Percentiles rank a stretch among this genome's conserved stretches.
These are phyloP conservation scores for Fallopia convolvulus DNA, from an alignment of 148 eudicot species.

Conservation along the genomic window DNA sequence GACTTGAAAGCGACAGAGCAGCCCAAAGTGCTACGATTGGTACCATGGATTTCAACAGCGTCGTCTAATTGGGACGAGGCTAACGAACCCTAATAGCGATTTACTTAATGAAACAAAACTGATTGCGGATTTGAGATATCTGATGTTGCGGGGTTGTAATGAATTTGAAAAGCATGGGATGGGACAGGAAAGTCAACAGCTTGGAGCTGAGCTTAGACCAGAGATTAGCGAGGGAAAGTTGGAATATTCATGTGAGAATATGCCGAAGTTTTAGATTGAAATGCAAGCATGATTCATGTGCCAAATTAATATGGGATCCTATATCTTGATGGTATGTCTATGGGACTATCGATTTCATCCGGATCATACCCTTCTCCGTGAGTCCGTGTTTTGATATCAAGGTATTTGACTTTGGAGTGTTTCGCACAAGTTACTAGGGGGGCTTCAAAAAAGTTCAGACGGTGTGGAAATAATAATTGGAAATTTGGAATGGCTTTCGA, in stretches of 20 bases:
- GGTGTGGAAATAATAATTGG: too few species aligned
- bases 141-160: neutral
- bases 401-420: neutral
- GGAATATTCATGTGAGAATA: neutral
- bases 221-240: neutral
- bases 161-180: neutral
- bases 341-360: too few species aligned
- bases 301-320: neutral
- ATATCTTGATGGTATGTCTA: too few species aligned
- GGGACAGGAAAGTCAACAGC: neutral
- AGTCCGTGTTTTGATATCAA: too few species aligned
- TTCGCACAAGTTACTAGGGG: too few species aligned
- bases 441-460: too few species aligned
- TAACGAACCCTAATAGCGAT: neutral
- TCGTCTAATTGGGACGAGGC: neutral
- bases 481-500: neutral
- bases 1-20: slow-evolving; percentile 9
- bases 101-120: neutral
- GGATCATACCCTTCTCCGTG: too few species aligned
- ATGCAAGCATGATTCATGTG: neutral
- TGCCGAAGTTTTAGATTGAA: neutral
- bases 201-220: neutral
- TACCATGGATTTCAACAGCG: neutral
- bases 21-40: neutral
- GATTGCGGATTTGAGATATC: neutral